Evolutionary conservation across 805 yeast species (phyloP), one percentile per base, ranked within the genome.

Genomic region (Saccharomycopsis oosterbeekiorum): DNA sequence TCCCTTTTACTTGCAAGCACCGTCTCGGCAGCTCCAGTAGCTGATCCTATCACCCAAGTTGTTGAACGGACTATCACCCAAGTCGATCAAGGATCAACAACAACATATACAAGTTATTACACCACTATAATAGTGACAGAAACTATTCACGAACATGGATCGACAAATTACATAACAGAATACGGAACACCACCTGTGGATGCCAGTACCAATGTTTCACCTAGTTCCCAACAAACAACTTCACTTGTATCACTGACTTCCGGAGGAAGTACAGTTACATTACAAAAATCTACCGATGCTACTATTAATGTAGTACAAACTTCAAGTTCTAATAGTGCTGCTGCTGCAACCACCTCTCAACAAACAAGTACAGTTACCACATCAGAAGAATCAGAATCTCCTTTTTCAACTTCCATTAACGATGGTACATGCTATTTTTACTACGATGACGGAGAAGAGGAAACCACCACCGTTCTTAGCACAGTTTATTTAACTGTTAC

Each of bases 101-200:
- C 60, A 10, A 63, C 65, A n/a, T 63, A 60, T 57, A 63, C 65
- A 15, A 63, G 65, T 34, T 63, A 59, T 26, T 63, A 61, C 55
- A 63, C 65, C 37, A 63, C 65, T 10, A 59, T 63, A 12, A 59
- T 63, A 15, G 53, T 63, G 37, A 63, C 65, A 1, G 55, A 61
- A 21, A 63, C 65, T 5, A 60, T 63, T 53, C 65, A 63, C 24
- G 57, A 56, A 12, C 40, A 57, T 21, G 65, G 65, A 11, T 51
- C 51, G 9, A 63, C 65, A 14, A 55, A 56, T 6, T 61, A 61
- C 36, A 57, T 63, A 36, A 63, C 65, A 15, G 56, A 47, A 24
- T 47, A 47, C 12, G 53, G 53, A 24, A 19, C 53, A 8, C 41
- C 64, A 11, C 60, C 64, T 43, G n/a, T 56, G 19, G 26, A 53